Percentiles rank a stretch among this genome's conserved stretches.
Conservation (phyloP, 2,329 filamentous ascomycete genomes). For the Cladosporium sphaerospermum region DNA sequence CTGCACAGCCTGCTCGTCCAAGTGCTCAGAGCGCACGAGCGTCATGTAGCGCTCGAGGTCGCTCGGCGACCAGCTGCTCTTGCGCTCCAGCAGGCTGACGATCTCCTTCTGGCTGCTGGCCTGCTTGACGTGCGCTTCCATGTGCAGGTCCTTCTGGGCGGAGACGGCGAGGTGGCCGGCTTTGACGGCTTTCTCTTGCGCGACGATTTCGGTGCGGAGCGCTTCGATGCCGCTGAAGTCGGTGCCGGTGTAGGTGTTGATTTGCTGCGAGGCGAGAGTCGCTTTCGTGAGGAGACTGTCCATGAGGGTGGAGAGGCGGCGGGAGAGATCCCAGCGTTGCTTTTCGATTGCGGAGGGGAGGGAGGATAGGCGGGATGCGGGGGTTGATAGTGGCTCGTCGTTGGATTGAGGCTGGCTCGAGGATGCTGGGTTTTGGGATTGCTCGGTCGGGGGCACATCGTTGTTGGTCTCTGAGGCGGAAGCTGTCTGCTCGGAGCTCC, state of each 20-base stretch:
- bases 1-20: constrained; percentile 78
- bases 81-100: constrained; percentile 85
- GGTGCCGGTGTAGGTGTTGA: constrained; percentile 88
- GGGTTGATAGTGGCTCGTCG: constrained; percentile 8
- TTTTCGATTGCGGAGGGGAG: constrained; percentile 49
- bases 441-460: not conserved
- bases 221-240: constrained; percentile 81
- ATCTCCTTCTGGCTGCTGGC: constrained; percentile 92
- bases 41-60: constrained; percentile 94
- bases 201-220: constrained; percentile 71
- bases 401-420: not conserved
- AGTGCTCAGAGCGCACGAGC: constrained; percentile 85
- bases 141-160: constrained; percentile 67
- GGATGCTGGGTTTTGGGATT: too few species aligned
- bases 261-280: constrained; percentile 74
- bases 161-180: constrained; percentile 57
- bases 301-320: constrained; percentile 67
- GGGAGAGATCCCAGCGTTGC: constrained; percentile 51
- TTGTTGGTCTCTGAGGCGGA: too few species aligned
- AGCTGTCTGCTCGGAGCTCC: too few species aligned
- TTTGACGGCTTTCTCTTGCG: constrained; percentile 58
- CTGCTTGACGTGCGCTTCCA: constrained; percentile 74
- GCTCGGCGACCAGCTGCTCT: constrained; percentile 79
- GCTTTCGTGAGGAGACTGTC: constrained; percentile 82
- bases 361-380: constrained; percentile 21